phyloP scores from a whole-genome alignment of 257 asterid genomes.

The Penstemon barbatus region DNA sequence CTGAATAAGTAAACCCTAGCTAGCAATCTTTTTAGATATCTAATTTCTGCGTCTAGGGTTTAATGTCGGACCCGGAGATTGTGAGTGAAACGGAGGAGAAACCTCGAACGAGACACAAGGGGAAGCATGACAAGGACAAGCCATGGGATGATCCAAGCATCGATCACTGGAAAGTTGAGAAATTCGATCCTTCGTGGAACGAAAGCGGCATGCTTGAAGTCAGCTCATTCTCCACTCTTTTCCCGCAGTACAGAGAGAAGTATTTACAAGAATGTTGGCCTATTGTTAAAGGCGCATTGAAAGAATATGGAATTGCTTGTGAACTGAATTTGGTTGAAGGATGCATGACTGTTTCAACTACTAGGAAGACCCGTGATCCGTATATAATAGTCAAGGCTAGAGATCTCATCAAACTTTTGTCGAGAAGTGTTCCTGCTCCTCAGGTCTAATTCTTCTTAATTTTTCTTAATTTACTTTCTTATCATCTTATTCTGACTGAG shows the following conservation, averaged over 20 bases:
- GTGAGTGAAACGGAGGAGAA: slow-evolving; percentile 30
- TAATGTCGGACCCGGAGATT: slow-evolving; percentile 8
- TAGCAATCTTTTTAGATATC: too few relatives aligned
- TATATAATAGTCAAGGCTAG: slow-evolving; percentile 82
- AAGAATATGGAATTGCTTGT: slow-evolving; percentile 66
- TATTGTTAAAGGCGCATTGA: slow-evolving; percentile 65
- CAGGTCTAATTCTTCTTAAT: slow-evolving; percentile 49
- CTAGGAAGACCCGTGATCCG: slow-evolving; percentile 85
- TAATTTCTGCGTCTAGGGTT: too few relatives aligned
- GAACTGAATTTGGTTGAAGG: slow-evolving; percentile 89
- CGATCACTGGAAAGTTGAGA: slow-evolving; percentile 72
- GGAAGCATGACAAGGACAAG: slow-evolving; percentile 75
- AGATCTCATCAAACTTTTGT: slow-evolving; percentile 85
- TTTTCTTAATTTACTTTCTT: background rate
- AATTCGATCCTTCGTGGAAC: slow-evolving; percentile 74
- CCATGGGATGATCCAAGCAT: slow-evolving; percentile 73
- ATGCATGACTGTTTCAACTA: slow-evolving; percentile 86
- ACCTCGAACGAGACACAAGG: slow-evolving; percentile 48
- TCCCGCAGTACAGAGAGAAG: slow-evolving; percentile 68
- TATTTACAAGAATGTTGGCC: slow-evolving; percentile 95
- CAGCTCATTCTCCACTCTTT: slow-evolving; percentile 60
- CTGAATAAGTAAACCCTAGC: too few relatives aligned
- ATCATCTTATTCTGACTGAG: background rate
- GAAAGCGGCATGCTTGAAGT: slow-evolving; percentile 60
- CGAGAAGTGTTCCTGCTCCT: slow-evolving; percentile 96